Base-by-base conservation (phyloP, 31 red algal species). In the Porphyra umbilicalis region DNA sequence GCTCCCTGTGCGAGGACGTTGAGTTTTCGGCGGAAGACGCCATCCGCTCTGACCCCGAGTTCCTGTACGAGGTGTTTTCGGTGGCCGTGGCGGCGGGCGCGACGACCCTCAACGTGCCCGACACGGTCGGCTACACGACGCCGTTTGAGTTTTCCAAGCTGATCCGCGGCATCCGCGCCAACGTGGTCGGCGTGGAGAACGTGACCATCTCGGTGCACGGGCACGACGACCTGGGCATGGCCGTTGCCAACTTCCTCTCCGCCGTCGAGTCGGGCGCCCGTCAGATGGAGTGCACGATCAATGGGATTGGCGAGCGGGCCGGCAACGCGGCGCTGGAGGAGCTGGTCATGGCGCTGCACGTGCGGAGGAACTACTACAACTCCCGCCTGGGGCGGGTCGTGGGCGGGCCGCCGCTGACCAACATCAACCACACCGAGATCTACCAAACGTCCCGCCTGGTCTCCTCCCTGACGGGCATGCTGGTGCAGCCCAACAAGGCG, bases 1-100 rank as follows among this genome's bases (percentile, higher is more conserved):
- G 94, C 39, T 96, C 91, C 44, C 90, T 99, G 35, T 99, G 97
- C 78, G 93, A 95, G 39, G 97, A 99, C 88, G 90, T 99, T 15
- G 97, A 99, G 77, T 99, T 99, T 76, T 99, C 97, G 0, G 93
- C 93, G 34, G 97, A 99, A 74, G 97, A 99, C 86, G 97, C 97
- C n/a, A 92, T 88, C 76, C 90, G 97, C 4, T 94, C 97, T 14
- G 97, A 99, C 88, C 93, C 93, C 9, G 93, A 96, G 13, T 99
- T 99, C 68, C 76, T 99, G 31, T 91, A 85, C 42, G 57, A 96
- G 38, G 91, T 95, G 34, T 96, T 94, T 79, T 80, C 79, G 31
- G 67, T 44, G 39, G 97, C 93, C 33, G 92, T 95, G 20, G 91
- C 84, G 84, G 97, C 97, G n/a, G 97, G 97, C 57, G 97, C 97